Base-by-base conservation (phyloP, 352 stramenopile species). In the Pythium rishiriense region DNA sequence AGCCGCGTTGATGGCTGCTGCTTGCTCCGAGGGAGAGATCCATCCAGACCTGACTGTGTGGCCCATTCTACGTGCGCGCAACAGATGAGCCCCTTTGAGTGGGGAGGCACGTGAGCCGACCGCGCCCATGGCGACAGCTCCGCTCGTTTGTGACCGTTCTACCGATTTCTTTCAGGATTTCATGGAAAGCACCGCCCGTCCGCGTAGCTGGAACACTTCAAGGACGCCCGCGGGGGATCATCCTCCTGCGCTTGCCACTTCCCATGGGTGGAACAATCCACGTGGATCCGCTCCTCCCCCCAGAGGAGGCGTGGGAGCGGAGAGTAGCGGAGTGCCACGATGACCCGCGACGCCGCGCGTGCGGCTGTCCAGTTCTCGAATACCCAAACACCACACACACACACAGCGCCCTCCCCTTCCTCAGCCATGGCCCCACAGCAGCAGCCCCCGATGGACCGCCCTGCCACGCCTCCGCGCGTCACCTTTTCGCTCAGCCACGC, bases 181-280 rank as follows among this genome's bases (percentile, higher is more conserved):
- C 35, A 50, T 54, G 35, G 21, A 66, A 42, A 43, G 21, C 25
- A 8, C 41, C 37, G 37, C 14, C 9, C 37, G 14, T 21, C 37
- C 10, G 37, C 37, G 37, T 2, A 43, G 37, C 37, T 21, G n/a
- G 37, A 21, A 8, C 12, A 43, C 37, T 52, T 62, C 54, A 62
- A 62, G 22, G 17, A 43, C 43, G 19, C 12, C 17, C 17, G 11
- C 26, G n/a, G 42, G 21, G 28, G 54, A 52, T 62, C 54, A 28
- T 62, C 37, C n/a, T 49, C 14, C 37, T 28, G 45, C 25, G 35
- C 59, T 60, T 61, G 59, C 59, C 59, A 60, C 59, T 60, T 66
- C 59, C 41, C 59, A 60, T 53, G 43, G 59, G 26, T 54, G 50
- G 50, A 66, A 66, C 50, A 61, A 61, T 60, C 49, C 37, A 6